Percentiles rank a stretch among this genome's conserved stretches.
These are phyloP conservation scores for Toxoplasma gondii DNA, from an alignment of 169 alveolate genomes.

Conservation along the genomic window DNA sequence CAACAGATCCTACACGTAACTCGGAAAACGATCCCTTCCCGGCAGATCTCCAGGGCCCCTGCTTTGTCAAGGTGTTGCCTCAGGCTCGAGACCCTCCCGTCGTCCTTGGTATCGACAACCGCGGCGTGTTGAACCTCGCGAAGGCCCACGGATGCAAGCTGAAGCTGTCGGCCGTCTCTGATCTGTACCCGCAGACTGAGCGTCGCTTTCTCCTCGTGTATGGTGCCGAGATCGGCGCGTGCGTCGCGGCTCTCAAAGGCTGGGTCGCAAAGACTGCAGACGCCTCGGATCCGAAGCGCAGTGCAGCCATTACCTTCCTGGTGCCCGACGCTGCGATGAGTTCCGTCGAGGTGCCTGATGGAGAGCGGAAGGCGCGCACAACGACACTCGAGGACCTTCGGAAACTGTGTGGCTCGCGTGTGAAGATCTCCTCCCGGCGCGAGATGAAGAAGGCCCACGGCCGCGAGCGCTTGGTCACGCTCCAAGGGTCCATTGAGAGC, in stretches of 20 bases:
- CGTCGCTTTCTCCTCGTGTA: slow-evolving; percentile 59
- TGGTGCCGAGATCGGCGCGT: background rate
- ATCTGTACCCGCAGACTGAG: slow-evolving; percentile 54
- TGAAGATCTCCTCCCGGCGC: background rate
- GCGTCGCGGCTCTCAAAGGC: background rate
- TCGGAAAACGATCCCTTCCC: slow-evolving; percentile 55
- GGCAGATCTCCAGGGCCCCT: slow-evolving; percentile 60
- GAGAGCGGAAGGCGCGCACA: background rate
- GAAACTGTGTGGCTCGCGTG: background rate
- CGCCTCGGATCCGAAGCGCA: slow-evolving; percentile 21
- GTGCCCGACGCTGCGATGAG: background rate
- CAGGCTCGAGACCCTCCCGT: slow-evolving; percentile 56
- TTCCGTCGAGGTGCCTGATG: slow-evolving; percentile 10
- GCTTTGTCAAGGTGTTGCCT: slow-evolving; percentile 58
- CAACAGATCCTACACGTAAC: slow-evolving; percentile 56
- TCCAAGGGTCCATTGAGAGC: slow-evolving; percentile 21
- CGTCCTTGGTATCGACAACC: slow-evolving; percentile 57
- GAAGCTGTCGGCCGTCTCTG: slow-evolving; percentile 39
- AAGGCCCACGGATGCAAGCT: slow-evolving; percentile 56
- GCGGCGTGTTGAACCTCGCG: slow-evolving; percentile 50
- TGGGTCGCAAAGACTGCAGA: background rate
- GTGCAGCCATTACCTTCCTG: background rate
- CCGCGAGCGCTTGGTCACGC: slow-evolving; percentile 55
- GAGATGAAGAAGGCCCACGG: slow-evolving; percentile 59
- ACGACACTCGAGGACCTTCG: background rate